Evolutionary conservation across 192 early-diverging fungal species (phyloP).

Genomic region (Coemansia guatemalensis): DNA sequence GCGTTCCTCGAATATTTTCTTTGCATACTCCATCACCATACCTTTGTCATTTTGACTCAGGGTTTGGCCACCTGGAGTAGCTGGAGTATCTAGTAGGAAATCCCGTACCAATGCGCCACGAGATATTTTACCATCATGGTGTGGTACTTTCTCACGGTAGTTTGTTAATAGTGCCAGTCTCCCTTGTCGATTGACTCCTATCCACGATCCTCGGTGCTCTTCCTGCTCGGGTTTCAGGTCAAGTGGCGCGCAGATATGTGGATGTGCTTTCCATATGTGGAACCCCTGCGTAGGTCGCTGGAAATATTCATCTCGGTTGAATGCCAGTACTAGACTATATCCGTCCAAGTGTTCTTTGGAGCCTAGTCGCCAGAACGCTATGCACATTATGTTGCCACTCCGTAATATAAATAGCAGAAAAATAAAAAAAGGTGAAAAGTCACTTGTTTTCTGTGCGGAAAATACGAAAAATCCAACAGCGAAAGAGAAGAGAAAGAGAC

Average conservation of each 20-base stretch:
- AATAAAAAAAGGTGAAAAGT: neutral
- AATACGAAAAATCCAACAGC: neutral
- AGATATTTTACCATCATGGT: constrained; percentile 29
- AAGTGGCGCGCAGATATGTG: constrained; percentile 34
- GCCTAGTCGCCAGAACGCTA: constrained; percentile 26
- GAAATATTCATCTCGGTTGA: constrained; percentile 50
- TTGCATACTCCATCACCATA: constrained; percentile 24
- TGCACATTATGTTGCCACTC: constrained; percentile 25
- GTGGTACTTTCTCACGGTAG: constrained; percentile 17
- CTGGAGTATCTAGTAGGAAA: constrained; percentile 21
- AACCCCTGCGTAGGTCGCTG: constrained; percentile 33
- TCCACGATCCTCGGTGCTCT: constrained; percentile 34
- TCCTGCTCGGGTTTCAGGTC: constrained; percentile 28
- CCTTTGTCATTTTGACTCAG: neutral
- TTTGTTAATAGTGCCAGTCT: constrained; percentile 42
- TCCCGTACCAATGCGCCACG: constrained; percentile 44
- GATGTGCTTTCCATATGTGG: constrained; percentile 25
- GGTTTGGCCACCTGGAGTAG: constrained; percentile 9
- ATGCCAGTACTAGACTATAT: constrained; percentile 23
- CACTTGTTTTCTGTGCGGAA: neutral
- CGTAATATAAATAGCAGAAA: neutral
- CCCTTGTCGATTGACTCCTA: constrained; percentile 27
- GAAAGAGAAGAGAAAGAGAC: neutral
- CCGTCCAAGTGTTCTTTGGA: neutral
- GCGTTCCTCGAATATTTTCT: constrained; percentile 21